Base-by-base conservation (phyloP, 257 asterid genomes). In the Avicennia marina region DNA sequence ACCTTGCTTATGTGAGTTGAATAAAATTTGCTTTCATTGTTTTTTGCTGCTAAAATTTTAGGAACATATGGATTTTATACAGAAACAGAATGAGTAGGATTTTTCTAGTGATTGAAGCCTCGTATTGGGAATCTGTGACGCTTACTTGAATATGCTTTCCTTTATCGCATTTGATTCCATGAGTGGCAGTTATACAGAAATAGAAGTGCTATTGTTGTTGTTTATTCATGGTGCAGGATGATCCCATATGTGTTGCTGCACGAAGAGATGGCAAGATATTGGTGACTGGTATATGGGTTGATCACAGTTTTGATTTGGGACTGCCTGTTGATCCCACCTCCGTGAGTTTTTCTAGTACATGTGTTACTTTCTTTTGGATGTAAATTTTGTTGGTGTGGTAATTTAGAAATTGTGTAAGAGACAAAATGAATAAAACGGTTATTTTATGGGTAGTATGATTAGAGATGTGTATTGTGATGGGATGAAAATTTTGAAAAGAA, bases 201-300 rank as follows among this genome's bases (percentile, higher is more conserved):
- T 7, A 26, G 31, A 6, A 33, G 39, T 6, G 15, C 5, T 26
- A 33, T 24, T 27, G 1, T 9, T 61, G 15, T 64, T 46, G 42
- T 8, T 34, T 32, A 58, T 40, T 39, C 56, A 43, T 60, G 55
- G 44, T 56, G 74, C 74, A 93, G 98, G 89, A 86, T 32, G 95
- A 93, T 70, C 91, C 95, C 5, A 49, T 78, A n/a, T 93, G 97
- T 24, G 70, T 67, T 22, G 78, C 90, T 68, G 97, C 98, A 31
- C 77, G 85, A 72, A 69, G 69, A 36, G 91, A 93, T 42, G 90
- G 85, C 41, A 86, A 93, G 77, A 65, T 54, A 26, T 31, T 93
- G 63, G 96, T 89, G 43, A 84, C 85, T 52, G 68, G 76, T 50
- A 63, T 82, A 17, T 93, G 98, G 98, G 95, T 93, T 56, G 90